These are phyloP conservation scores for Aspergillus fructus DNA, from an alignment of 2,329 filamentous ascomycete species.

Conservation along the genomic window DNA sequence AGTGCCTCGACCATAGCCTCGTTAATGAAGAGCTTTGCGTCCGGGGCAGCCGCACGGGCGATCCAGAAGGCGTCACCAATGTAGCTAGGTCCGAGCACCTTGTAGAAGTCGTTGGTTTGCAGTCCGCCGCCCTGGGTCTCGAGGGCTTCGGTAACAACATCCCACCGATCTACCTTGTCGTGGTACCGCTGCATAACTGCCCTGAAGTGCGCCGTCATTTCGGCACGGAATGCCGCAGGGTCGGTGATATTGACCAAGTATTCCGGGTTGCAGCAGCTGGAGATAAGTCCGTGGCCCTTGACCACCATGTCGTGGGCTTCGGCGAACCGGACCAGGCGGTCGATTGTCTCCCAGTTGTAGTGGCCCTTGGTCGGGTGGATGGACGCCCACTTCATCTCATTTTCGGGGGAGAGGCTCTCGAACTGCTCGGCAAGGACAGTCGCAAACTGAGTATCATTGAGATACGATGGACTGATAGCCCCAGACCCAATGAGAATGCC, in stretches of 20 bases:
- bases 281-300: conserved; percentile 15
- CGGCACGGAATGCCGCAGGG: conserved; percentile 5
- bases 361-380: conserved; percentile 11
- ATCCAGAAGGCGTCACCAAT: conserved; percentile 11
- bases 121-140: not conserved
- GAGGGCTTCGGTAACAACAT: conserved; percentile 13
- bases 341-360: conserved; percentile 13
- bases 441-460: conserved; percentile 8
- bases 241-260: conserved; percentile 13
- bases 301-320: conserved; percentile 10
- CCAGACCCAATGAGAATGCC: conserved; percentile 9
- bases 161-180: conserved; percentile 12
- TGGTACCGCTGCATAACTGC: conserved; percentile 14
- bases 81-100: conserved; percentile 9
- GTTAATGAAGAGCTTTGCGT: conserved; percentile 14
- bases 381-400: conserved; percentile 14
- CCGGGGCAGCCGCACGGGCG: conserved; percentile 8
- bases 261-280: conserved; percentile 16
- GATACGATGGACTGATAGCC: conserved; percentile 6
- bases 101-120: conserved; percentile 4
- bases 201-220: conserved; percentile 9
- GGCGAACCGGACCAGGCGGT: conserved; percentile 9
- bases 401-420: conserved; percentile 15
- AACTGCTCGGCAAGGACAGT: conserved; percentile 12
- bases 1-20: not conserved